A percentile compares a stretch with the other conserved stretches of the same genome.
Conservation (phyloP, 768 basidiomycete species). For the Chlorophyllum brunneum region DNA sequence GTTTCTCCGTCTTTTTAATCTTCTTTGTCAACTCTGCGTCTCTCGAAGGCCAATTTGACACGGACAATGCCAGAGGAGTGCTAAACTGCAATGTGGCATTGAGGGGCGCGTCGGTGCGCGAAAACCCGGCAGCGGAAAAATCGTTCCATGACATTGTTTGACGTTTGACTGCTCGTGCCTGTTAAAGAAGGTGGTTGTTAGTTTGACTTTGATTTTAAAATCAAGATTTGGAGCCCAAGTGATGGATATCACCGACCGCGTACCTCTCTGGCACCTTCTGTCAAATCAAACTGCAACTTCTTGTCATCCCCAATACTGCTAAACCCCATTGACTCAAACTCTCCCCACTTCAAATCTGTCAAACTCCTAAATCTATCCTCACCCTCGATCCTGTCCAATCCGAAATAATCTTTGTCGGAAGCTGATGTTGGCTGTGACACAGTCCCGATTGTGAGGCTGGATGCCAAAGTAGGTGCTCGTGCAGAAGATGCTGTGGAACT, state of each 20-base stretch:
- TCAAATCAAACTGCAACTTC: conserved; percentile 90
- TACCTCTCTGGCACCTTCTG: conserved; percentile 75
- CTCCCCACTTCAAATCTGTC: conserved; percentile 88
- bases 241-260: conserved; percentile 16
- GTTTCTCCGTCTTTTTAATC: conserved; percentile 80
- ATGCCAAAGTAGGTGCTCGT: conserved; percentile 35
- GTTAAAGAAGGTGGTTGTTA: conserved; percentile 6
- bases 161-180: conserved; percentile 72
- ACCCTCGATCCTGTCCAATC: conserved; percentile 34
- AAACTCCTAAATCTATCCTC: conserved; percentile 77
- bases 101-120: conserved; percentile 72
- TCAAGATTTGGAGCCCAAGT: conserved; percentile 3
- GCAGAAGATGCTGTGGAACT: conserved; percentile 36
- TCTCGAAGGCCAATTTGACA: conserved; percentile 72
- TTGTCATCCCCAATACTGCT: conserved; percentile 52
- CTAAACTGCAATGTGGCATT: conserved; percentile 82
- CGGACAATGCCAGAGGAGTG: conserved; percentile 39
- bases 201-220: background rate
- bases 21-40: conserved; percentile 71
- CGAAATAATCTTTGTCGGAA: conserved; percentile 36
- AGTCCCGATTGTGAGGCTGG: conserved; percentile 22
- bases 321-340: conserved; percentile 86
- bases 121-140: conserved; percentile 81
- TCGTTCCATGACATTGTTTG: conserved; percentile 88
- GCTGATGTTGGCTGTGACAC: conserved; percentile 15